Percentiles rank a stretch among this genome's conserved stretches.
Evolutionary conservation across 176 grass and related monocot species (phyloP).

Genomic region (Tuctoria greenei): DNA sequence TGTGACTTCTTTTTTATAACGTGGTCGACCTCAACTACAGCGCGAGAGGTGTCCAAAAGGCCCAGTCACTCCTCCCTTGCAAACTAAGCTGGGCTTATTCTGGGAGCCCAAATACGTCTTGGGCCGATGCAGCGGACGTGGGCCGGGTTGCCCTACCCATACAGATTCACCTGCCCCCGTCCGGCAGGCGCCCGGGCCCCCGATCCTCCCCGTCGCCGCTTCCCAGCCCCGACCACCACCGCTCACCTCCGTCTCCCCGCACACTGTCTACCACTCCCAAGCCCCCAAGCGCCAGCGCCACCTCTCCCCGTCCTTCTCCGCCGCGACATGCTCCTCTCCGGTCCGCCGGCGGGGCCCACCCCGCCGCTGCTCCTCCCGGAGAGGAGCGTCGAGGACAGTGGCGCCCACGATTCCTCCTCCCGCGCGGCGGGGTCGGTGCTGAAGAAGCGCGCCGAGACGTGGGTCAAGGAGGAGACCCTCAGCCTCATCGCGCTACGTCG

Average conservation of each 20-base stretch:
- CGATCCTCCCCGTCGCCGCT: conserved; percentile 13
- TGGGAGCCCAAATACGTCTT: background rate
- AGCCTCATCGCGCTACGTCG: conserved; percentile 73
- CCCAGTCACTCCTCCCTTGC: no score
- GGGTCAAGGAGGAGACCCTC: conserved; percentile 89
- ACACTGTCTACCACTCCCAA: conserved; percentile 19
- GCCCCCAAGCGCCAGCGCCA: background rate
- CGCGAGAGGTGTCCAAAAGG: no score
- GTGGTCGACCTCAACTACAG: no score
- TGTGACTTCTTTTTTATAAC: no score
- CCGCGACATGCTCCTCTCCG: conserved; percentile 57
- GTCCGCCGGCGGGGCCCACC: conserved; percentile 44
- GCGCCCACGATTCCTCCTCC: conserved; percentile 51
- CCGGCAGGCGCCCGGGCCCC: background rate
- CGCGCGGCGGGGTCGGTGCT: conserved; percentile 47
- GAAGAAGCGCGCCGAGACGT: conserved; percentile 98
- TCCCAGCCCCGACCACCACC: conserved; percentile 4
- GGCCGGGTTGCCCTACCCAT: background rate
- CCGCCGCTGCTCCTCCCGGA: conserved; percentile 59
- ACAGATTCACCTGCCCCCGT: background rate
- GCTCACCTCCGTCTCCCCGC: conserved; percentile 2
- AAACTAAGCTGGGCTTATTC: background rate
- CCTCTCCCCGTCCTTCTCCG: conserved; percentile 2
- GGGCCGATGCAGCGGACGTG: background rate
- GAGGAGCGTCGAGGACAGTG: conserved; percentile 74